Evolutionary conservation across 805 yeast genomes (phyloP), one percentile per base, ranked within the genome.

Genomic region (Isabelozyma rhagii): DNA sequence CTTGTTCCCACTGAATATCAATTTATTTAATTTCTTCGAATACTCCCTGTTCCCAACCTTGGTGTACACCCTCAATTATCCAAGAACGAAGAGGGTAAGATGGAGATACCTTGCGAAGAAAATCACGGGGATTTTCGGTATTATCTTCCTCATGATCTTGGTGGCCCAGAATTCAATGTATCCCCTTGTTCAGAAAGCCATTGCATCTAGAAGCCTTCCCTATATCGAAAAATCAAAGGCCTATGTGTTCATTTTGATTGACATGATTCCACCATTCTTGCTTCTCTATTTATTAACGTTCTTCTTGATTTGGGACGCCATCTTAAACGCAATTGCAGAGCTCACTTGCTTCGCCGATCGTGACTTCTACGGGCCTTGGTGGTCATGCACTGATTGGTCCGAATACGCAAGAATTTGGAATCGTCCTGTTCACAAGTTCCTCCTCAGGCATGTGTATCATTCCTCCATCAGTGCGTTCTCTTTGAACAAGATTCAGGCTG

Each of bases 381-480:
- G 99, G 99, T 89, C 92, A 58, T 88, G 96, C 53, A 82, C 86
- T 15, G 87, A 89, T 41, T 94, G 97, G 97, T 88, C 88, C 50
- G 92, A 92, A 63, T 94, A 89, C 66, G 86, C 97, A 9, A 77
- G 97, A 55, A 83, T 87, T 53, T 96, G 99, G 99, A 94, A 94
- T 64, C 80, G 81, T 8, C 97, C 98, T 0, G 98, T 94, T 18
- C 97, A 94, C 65, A 80, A 83, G 60, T 94, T 94, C 57, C 71
- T 94, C 51, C 72, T 92, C 43, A 80, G 98, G 55, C 99, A 96
- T 63, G 98, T 94, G 2, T 96, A 94, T 66, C 97, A 92, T 63
- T 84, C 96, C 25, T 83, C 94, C 8, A 87, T 93, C 51, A 83
- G 94, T 56, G 84, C 90, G 0, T 75, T 90, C 48, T 76, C 83